These are phyloP conservation scores for Fusarium pseudograminearum DNA, from an alignment of 2,329 filamentous ascomycete species.

Conservation along the genomic window DNA sequence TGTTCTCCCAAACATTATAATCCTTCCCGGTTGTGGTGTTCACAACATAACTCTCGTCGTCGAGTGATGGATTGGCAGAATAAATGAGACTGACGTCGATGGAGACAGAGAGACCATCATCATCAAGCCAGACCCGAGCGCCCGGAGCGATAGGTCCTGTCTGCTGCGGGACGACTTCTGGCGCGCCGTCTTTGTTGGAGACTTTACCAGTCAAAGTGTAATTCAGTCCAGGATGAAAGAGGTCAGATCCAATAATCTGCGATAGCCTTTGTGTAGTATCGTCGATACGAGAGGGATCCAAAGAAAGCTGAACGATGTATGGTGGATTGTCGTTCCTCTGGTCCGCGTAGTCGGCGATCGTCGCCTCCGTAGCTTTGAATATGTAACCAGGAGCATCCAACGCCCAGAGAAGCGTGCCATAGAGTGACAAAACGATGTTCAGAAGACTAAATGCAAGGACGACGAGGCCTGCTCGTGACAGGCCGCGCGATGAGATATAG, in stretches of 20 bases:
- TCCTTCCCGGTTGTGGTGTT: neutral
- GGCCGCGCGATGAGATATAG: conserved; percentile 24
- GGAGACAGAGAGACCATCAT: conserved; percentile 23
- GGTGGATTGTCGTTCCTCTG: conserved; percentile 17
- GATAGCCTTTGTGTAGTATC: neutral
- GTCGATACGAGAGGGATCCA: neutral
- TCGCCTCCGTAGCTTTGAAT: conserved; percentile 5
- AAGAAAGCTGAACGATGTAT: conserved; percentile 27
- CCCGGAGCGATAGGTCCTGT: neutral
- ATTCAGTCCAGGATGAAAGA: conserved; percentile 29
- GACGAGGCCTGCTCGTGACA: conserved; percentile 25
- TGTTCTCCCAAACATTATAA: conserved; percentile 30
- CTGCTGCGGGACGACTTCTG: neutral
- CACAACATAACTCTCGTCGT: neutral
- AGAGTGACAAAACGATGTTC: conserved; percentile 19
- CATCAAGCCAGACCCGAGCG: conserved; percentile 36
- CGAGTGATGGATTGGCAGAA: accelerated
- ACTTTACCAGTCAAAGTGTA: conserved; percentile 32
- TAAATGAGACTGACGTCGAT: conserved; percentile 1
- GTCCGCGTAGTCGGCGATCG: conserved; percentile 6
- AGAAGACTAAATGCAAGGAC: conserved; percentile 26
- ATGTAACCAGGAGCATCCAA: conserved; percentile 36
- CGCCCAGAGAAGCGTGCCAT: conserved; percentile 35
- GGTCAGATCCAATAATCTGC: conserved; percentile 9
- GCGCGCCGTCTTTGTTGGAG: neutral